Percentiles rank a stretch among this genome's conserved stretches.
These are phyloP conservation scores for Aciculosporium take DNA, from an alignment of 2,329 filamentous ascomycete genomes.

Conservation along the genomic window DNA sequence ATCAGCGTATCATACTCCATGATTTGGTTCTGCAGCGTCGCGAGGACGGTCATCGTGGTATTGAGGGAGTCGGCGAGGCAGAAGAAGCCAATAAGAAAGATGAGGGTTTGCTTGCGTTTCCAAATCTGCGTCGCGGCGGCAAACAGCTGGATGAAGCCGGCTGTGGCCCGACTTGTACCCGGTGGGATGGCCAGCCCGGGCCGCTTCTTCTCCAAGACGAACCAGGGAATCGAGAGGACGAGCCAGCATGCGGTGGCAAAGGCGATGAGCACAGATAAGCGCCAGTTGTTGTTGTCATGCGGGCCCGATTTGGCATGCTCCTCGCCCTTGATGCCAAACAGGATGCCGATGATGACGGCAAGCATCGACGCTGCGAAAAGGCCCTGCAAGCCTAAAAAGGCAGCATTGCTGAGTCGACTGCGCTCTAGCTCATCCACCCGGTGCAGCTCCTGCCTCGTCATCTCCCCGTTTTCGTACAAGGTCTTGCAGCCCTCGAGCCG, in stretches of 20 bases:
- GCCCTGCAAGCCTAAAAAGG: too few relatives aligned
- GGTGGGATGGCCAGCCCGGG: slow-evolving; percentile 35
- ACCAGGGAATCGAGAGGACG: slow-evolving; percentile 51
- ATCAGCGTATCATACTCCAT: slow-evolving; percentile 51
- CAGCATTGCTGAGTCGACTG: slow-evolving; percentile 46
- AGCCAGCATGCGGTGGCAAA: slow-evolving; percentile 52
- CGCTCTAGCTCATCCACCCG: slow-evolving; percentile 46
- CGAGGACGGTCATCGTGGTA: slow-evolving; percentile 54
- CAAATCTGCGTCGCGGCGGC: slow-evolving; percentile 47
- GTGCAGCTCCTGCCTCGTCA: slow-evolving; percentile 46
- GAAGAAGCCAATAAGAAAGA: slow-evolving; percentile 54
- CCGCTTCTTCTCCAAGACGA: slow-evolving; percentile 47
- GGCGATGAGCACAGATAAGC: slow-evolving; percentile 48
- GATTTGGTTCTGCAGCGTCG: slow-evolving; percentile 49
- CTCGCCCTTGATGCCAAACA: slow-evolving; percentile 47
- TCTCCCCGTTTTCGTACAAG: slow-evolving; percentile 26
- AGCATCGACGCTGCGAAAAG: too few relatives aligned
- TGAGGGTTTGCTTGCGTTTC: slow-evolving; percentile 48
- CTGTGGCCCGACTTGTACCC: slow-evolving; percentile 33
- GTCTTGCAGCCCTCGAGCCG: slow-evolving; percentile 18
- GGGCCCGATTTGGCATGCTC: too few relatives aligned
- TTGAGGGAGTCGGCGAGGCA: slow-evolving; percentile 56
- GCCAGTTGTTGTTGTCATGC: slow-evolving; percentile 55
- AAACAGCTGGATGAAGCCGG: slow-evolving; percentile 48
- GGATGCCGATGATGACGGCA: slow-evolving; percentile 47